phyloP scores from a whole-genome alignment of 2,329 filamentous ascomycete species.

The Trichoderma semiorbis region DNA sequence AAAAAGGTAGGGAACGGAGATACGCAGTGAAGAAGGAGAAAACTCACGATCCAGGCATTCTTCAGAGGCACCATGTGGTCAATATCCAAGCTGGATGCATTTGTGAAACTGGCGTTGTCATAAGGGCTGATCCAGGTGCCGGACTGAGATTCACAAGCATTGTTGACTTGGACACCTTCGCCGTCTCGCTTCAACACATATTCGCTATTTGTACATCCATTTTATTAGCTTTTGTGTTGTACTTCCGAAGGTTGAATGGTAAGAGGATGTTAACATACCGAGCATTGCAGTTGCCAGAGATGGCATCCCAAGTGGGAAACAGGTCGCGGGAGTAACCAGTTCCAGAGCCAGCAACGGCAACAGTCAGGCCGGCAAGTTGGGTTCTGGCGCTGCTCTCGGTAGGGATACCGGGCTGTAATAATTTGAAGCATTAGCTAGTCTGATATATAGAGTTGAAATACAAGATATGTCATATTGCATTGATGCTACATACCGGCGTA shows the following conservation, averaged over 20 bases:
- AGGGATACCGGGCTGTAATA: constrained; percentile 57
- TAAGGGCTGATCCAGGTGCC: constrained; percentile 71
- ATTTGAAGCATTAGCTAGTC: neutral
- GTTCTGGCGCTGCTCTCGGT: constrained; percentile 52
- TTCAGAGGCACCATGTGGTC: constrained; percentile 80
- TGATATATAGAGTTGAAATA: neutral
- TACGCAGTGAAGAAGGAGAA: neutral
- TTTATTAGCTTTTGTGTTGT: no score
- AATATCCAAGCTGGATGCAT: constrained; percentile 70
- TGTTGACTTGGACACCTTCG: constrained; percentile 54
- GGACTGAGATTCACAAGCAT: constrained; percentile 58
- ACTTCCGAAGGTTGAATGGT: neutral
- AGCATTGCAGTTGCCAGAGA: constrained; percentile 66
- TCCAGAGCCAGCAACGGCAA: constrained; percentile 52
- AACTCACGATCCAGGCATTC: constrained; percentile 70
- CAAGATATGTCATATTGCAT: neutral
- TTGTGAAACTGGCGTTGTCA: constrained; percentile 68
- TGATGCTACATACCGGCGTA: constrained; percentile 24
- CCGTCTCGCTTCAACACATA: constrained; percentile 73
- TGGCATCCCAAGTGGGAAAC: constrained; percentile 70
- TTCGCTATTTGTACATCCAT: constrained; percentile 42
- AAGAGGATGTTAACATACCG: constrained; percentile 35
- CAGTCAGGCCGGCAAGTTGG: constrained; percentile 56
- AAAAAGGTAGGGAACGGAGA: neutral
- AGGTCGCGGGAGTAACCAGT: constrained; percentile 60